Base-by-base conservation (phyloP, 164 flowering plant species). In the Aristolochia californica region DNA sequence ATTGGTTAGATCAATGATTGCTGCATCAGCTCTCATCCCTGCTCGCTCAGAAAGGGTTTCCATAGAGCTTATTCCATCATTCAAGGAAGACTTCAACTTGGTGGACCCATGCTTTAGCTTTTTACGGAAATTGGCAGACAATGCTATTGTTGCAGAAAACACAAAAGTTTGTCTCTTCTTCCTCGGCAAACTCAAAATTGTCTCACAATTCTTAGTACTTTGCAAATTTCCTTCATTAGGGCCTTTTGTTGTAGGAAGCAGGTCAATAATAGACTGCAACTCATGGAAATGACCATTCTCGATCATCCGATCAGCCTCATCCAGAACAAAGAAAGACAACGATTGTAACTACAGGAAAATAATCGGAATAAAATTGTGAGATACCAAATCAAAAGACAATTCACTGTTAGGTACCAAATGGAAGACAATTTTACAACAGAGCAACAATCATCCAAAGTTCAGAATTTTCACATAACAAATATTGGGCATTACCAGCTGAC, bases 291-390 rank as follows among this genome's bases (percentile, higher is more conserved):
- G 98, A 2, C 98, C 98, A 67, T 65, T 69, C 73, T 91, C 88
- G 55, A 91, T 72, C 98, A 91, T 91, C 38, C 98, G 79, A 76
- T 91, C 98, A 64, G 98, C 98, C 77, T 91, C 96, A 63, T 91
- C 98, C 72, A 91, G 73, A 63, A 91, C 96, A 75, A 88, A 91
- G 70, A 91, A 91, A 30, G 98, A 91, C 63, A 91, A 65, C 12
- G 87, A 79, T 48, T 84, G 83, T 54, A 91, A 62, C 98, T 91
- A 91, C 74, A 78, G 58, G 61, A 48, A 30, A 68, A 45, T 16
- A 64, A 54, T 27, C 15, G 15, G 50, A 5, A 20, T 17, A 20
- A 17, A 17, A 47, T n/a, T 47, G 50, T 17, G 5, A 47, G 22
- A 17, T 4, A 12, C 40, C 5, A 34, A 17, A 47, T 47, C 5